Evolutionary conservation across 1,284 basidiomycete species (phyloP).

Genomic region (Cystobasidium sp.): DNA sequence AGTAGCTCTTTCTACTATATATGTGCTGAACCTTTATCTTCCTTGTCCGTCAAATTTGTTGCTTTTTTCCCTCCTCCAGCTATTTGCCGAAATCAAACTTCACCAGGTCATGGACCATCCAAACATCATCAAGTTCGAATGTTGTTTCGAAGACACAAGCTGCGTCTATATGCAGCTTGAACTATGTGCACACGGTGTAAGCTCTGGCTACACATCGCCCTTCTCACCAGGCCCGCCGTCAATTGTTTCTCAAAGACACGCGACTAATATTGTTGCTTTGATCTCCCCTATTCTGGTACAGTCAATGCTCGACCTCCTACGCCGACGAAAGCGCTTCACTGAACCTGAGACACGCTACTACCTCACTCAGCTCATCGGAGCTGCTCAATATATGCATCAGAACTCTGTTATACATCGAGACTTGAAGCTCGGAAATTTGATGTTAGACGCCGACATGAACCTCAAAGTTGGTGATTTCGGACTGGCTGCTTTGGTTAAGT

Average conservation of each 20-base stretch:
- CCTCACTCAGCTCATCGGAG: slow-evolving; percentile 91
- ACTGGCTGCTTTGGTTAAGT: slow-evolving; percentile 93
- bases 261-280: slow-evolving; percentile 18
- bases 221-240: neutral
- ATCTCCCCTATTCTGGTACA: slow-evolving; percentile 54
- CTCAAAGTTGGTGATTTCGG: slow-evolving; percentile 98
- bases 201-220: slow-evolving; percentile 47
- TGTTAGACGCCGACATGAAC: slow-evolving; percentile 89
- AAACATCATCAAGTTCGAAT: slow-evolving; percentile 88
- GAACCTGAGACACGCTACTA: slow-evolving; percentile 92
- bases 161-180: slow-evolving; percentile 98
- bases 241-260: slow-evolving; percentile 1
- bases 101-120: slow-evolving; percentile 89
- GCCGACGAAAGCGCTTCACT: slow-evolving; percentile 81
- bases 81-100: slow-evolving; percentile 98
- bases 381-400: slow-evolving; percentile 94
- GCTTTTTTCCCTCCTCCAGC: slow-evolving; percentile 59
- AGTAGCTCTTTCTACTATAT: neutral
- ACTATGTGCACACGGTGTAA: slow-evolving; percentile 79
- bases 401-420: slow-evolving; percentile 92
- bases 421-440: slow-evolving; percentile 92
- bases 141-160: slow-evolving; percentile 93
- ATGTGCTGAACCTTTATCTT: neutral
- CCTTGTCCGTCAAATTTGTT: neutral
- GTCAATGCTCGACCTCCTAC: slow-evolving; percentile 83